Evolutionary conservation across 2,329 filamentous ascomycete species (phyloP), one percentile per base, ranked within the genome.

Genomic region (Trichophyton simii): DNA sequence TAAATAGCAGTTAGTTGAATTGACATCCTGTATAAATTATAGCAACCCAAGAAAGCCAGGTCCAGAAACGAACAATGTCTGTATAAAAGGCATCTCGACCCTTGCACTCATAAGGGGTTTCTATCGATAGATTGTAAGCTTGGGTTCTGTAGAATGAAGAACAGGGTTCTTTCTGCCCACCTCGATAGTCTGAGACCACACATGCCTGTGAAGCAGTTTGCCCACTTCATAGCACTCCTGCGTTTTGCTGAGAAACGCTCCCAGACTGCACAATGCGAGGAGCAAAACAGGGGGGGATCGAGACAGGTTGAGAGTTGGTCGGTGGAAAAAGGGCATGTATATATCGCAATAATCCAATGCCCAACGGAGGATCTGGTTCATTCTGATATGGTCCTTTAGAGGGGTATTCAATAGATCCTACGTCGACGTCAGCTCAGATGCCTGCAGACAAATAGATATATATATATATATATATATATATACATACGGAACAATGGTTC

Each of bases 291-390:
- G 58, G 4, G 65, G 63, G 6, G 59, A 59, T 1, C 58, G 60
- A 5, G 61, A 57, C 9, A 66, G 11, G 2, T 63, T 61, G n/a
- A 67, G 60, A 3, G 65, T 67, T 38, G 66, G 63, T 13, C 64
- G 65, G 31, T 67, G 66, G 52, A 67, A 67, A 15, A 66, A 54
- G 13, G 65, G 64, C 60, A 67, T 60, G 58, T 65, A 66, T 15
- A 66, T 48, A 42, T 67, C 63, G 57, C 65, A 65, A 52, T 67
- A 67, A 42, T 67, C 64, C 6, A 67, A 59, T n/a, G 64, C 64
- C 9, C 60, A 50, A 20, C 42, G 60, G 15, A 66, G 48, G n/a
- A 63, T 55, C 18, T 58, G 55, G 28, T 64, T 62, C 11, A 59
- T 46, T 60, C 63, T 63, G 4, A 60, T 20, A 3, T 52, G 48